A percentile compares a stretch with the other conserved stretches of the same genome.
phyloP scores from a whole-genome alignment of 768 basidiomycete genomes.

The Tylopilus vinaceipallidus region DNA sequence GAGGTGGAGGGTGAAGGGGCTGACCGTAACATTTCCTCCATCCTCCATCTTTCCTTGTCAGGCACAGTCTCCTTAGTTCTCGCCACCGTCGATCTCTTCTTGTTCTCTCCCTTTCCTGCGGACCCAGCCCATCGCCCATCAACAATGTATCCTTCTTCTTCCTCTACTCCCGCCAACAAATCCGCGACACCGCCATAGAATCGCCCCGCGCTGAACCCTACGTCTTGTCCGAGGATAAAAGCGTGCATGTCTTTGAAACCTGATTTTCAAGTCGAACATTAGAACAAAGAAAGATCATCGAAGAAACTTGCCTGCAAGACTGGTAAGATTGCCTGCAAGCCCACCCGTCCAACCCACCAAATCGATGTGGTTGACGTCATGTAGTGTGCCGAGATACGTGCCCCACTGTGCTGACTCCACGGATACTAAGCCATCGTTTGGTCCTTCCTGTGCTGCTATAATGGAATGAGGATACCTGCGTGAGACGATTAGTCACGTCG shows the following conservation, averaged over 20 bases:
- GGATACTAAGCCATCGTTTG: conserved; percentile 93
- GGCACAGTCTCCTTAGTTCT: conserved; percentile 13
- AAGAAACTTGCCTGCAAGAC: conserved; percentile 17
- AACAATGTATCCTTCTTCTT: conserved; percentile 43
- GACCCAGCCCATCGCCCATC: conserved; percentile 24
- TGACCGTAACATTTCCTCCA: conserved; percentile 25
- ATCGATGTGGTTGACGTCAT: conserved; percentile 88
- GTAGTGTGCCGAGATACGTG: conserved; percentile 90
- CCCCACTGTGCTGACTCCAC: conserved; percentile 91
- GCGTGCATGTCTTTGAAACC: conserved; percentile 81
- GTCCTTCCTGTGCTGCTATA: conserved; percentile 82
- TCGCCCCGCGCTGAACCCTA: conserved; percentile 87
- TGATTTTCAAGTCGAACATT: background rate
- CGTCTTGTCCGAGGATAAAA: conserved; percentile 82
- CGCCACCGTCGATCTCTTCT: background rate
- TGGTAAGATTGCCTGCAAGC: conserved; percentile 26
- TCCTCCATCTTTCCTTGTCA: conserved; percentile 25
- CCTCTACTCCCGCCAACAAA: conserved; percentile 74
- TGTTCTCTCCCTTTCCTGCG: conserved; percentile 13
- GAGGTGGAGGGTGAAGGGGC: conserved; percentile 4
- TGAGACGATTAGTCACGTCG: background rate
- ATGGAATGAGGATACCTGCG: conserved; percentile 70
- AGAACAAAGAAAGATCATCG: background rate
- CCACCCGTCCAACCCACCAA: conserved; percentile 83
- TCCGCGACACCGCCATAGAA: conserved; percentile 87